phyloP scores from a whole-genome alignment of 257 asterid genomes.

The Penstemon davidsonii region DNA sequence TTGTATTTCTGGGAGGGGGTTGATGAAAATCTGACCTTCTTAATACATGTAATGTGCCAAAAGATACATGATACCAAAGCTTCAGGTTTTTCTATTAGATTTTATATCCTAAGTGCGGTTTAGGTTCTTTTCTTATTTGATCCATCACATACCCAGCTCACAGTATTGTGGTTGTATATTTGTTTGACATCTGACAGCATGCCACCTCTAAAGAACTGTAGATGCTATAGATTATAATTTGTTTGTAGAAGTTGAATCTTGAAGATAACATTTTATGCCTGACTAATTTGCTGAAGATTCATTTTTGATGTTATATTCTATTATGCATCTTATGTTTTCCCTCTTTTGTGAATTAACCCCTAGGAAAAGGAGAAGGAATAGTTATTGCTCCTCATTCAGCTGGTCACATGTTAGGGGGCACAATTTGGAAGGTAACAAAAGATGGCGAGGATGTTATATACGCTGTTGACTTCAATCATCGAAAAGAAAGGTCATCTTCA shows the following conservation, averaged over 20 bases:
- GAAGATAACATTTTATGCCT: constrained; percentile 12
- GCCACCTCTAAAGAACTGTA: constrained; percentile 3
- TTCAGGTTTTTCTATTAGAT: constrained; percentile 15
- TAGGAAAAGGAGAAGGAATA: constrained; percentile 98
- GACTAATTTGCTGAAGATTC: constrained; percentile 8
- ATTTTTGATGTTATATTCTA: constrained; percentile 13
- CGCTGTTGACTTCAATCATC: constrained; percentile 97
- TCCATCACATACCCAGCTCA: constrained; percentile 17
- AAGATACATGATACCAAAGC: constrained; percentile 17
- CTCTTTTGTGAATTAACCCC: constrained; percentile 25
- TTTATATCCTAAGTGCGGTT: constrained; percentile 18
- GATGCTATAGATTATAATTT: constrained; percentile 19
- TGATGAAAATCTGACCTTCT: constrained; percentile 3
- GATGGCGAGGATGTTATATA: constrained; percentile 99
- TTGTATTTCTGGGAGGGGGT: background rate
- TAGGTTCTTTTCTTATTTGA: constrained; percentile 20
- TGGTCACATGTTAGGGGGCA: constrained; percentile 96
- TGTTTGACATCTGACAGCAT: constrained; percentile 14
- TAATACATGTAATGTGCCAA: constrained; percentile 4
- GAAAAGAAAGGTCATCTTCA: constrained; percentile 80
- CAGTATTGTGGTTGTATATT: constrained; percentile 12
- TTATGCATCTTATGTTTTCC: constrained; percentile 32
- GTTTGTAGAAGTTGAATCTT: constrained; percentile 25
- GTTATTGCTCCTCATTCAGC: constrained; percentile 98
- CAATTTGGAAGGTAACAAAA: constrained; percentile 90